Percentiles rank a stretch among this genome's conserved stretches.
Evolutionary conservation across 2,329 filamentous ascomycete genomes (phyloP).

Genomic region (Calonectria hawksworthii): DNA sequence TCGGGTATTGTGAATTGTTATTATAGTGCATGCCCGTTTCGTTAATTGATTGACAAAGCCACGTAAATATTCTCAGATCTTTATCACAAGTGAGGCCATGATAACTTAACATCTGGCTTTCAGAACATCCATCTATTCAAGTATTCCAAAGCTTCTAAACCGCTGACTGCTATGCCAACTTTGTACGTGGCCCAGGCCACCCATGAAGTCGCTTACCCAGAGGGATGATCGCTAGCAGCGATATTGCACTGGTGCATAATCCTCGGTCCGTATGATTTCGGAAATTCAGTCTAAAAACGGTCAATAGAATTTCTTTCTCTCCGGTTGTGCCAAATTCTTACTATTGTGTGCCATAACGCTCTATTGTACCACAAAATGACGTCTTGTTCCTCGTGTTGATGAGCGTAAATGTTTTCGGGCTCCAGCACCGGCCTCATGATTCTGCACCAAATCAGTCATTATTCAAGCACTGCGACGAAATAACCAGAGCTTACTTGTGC

Average conservation of each 20-base stretch:
- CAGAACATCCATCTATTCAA: neutral
- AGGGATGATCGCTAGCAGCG: neutral
- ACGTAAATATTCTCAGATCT: neutral
- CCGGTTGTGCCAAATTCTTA: neutral
- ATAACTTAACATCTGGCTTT: neutral
- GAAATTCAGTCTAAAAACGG: neutral
- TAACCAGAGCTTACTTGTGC: neutral
- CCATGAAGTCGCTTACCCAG: neutral
- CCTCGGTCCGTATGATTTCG: neutral
- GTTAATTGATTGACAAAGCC: neutral
- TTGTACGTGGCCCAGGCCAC: too few species aligned
- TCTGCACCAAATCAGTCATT: neutral
- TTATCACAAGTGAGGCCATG: too few species aligned
- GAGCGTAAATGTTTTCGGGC: neutral
- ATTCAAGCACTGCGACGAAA: neutral
- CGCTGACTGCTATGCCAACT: too few species aligned
- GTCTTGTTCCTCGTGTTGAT: neutral
- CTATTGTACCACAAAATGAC: neutral
- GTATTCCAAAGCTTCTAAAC: neutral
- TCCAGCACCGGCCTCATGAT: neutral
- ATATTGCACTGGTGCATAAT: constrained; percentile 4
- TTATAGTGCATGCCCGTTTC: too few species aligned
- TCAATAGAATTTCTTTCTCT: neutral
- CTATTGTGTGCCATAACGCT: neutral
- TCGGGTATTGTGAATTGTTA: too few species aligned